phyloP scores from a whole-genome alignment of 805 yeast species.

The Huiozyma naganishii region DNA sequence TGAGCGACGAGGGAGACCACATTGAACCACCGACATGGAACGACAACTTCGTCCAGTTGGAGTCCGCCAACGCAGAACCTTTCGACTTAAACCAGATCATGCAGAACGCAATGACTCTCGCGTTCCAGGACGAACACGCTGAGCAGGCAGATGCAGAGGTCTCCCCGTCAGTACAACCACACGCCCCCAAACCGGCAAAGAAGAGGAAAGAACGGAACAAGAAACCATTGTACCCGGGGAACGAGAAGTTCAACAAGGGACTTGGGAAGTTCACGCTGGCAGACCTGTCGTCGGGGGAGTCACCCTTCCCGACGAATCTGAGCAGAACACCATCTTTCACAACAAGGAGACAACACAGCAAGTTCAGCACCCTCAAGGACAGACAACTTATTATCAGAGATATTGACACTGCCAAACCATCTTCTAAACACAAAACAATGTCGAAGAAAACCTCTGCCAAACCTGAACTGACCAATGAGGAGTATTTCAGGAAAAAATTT shows the following conservation, averaged over 20 bases:
- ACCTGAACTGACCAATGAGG: constrained; percentile 10
- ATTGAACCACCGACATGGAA: neutral
- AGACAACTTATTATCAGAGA: constrained; percentile 9
- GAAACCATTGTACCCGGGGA: neutral
- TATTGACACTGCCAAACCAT: constrained; percentile 3
- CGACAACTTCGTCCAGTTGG: neutral
- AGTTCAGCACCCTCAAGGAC: constrained; percentile 2
- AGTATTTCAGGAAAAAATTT: constrained; percentile 13
- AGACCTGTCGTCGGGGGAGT: neutral
- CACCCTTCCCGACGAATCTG: neutral
- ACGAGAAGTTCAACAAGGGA: neutral
- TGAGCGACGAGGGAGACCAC: neutral
- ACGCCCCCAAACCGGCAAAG: constrained; percentile 9
- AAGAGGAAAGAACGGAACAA: constrained; percentile 4
- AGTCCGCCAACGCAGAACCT: constrained; percentile 29
- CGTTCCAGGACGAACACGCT: constrained; percentile 39
- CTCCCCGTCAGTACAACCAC: constrained; percentile 8
- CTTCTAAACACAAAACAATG: neutral
- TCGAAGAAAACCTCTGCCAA: constrained; percentile 5
- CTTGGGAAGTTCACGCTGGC: constrained; percentile 5
- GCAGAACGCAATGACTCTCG: constrained; percentile 70
- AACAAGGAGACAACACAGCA: constrained; percentile 3
- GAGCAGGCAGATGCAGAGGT: constrained; percentile 6
- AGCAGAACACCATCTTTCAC: neutral
- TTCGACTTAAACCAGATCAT: constrained; percentile 62